These are phyloP conservation scores for Ceratobasidium sp. DNA, from an alignment of 1,284 basidiomycete genomes.

Conservation along the genomic window DNA sequence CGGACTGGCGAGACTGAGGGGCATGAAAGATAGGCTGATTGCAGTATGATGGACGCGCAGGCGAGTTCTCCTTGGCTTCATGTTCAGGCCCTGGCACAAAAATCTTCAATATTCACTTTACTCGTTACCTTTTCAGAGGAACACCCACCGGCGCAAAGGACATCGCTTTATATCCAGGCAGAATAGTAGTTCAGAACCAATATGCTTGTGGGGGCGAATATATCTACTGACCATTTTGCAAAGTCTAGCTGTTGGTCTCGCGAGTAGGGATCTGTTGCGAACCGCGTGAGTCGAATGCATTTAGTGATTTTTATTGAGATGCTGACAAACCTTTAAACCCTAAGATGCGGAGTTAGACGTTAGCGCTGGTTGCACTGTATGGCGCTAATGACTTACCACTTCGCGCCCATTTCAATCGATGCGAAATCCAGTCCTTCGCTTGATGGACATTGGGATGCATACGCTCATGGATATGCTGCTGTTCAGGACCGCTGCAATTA, in stretches of 20 bases:
- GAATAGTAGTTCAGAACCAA: neutral
- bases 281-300: neutral
- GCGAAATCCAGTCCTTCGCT: slow-evolving; percentile 68
- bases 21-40: slow-evolving; percentile 68
- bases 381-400: slow-evolving; percentile 9
- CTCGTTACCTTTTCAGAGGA: neutral
- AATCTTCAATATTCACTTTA: neutral
- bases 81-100: slow-evolving; percentile 65
- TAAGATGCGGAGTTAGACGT: neutral
- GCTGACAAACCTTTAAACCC: slow-evolving; percentile 45
- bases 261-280: slow-evolving; percentile 48
- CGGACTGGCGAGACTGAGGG: slow-evolving; percentile 54
- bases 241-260: slow-evolving; percentile 64
- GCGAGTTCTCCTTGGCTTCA: slow-evolving; percentile 57
- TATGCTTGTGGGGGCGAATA: neutral
- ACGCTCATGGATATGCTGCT: slow-evolving; percentile 62
- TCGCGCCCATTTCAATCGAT: slow-evolving; percentile 70
- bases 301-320: no score
- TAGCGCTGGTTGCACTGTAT: neutral
- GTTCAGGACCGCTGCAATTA: slow-evolving; percentile 61
- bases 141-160: slow-evolving; percentile 65
- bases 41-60: slow-evolving; percentile 69
- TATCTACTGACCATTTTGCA: slow-evolving; percentile 65
- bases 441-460: slow-evolving; percentile 63
- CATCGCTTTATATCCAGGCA: slow-evolving; percentile 60